phyloP scores from a whole-genome alignment of 306 rosid genomes.

The Astragalus membranaceus region DNA sequence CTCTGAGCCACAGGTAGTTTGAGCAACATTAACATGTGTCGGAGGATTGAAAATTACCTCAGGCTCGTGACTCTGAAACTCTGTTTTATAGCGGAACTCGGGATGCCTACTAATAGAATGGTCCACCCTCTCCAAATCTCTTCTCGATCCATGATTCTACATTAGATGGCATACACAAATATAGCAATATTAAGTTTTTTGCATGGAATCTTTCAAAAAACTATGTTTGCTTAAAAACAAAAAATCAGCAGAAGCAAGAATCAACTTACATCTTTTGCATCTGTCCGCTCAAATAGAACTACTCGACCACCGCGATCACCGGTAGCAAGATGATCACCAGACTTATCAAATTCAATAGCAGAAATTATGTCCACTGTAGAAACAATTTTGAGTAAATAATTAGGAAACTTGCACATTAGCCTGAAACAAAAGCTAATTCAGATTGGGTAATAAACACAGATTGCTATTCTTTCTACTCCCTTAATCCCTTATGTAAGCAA shows the following conservation, averaged over 20 bases:
- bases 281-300: constrained; percentile 98
- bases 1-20: not conserved
- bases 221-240: not conserved
- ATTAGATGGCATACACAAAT: constrained; percentile 19
- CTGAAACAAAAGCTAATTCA: constrained; percentile 20
- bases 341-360: constrained; percentile 94
- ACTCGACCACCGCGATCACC: constrained; percentile 99
- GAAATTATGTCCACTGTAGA: constrained; percentile 95
- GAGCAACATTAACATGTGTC: not conserved
- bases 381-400: constrained; percentile 15
- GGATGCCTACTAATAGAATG: constrained; percentile 79
- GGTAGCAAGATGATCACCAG: constrained; percentile 96
- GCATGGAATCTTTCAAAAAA: not conserved
- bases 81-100: constrained; percentile 97
- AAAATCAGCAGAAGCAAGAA: constrained; percentile 12
- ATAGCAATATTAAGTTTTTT: constrained; percentile 9
- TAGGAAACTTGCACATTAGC: constrained; percentile 14
- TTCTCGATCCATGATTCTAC: constrained; percentile 73
- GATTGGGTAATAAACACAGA: not conserved
- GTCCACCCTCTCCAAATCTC: constrained; percentile 84
- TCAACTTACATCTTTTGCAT: constrained; percentile 70
- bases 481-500: not conserved
- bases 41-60: constrained; percentile 45
- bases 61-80: constrained; percentile 99
- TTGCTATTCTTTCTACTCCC: not conserved